Base-by-base conservation (phyloP, 805 yeast species). In the Yamadazyma sp. region DNA sequence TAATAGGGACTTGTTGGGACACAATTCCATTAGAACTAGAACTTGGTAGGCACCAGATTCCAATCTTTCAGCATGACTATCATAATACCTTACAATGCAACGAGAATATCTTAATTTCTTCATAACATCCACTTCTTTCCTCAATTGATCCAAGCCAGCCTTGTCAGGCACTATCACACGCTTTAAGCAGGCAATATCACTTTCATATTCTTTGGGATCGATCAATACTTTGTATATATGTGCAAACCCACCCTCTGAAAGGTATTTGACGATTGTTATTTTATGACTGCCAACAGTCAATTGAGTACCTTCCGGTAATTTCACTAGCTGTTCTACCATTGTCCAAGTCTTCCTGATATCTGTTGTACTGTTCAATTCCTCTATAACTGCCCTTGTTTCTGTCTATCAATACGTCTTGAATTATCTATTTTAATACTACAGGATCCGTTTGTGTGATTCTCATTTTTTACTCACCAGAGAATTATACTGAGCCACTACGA, bases 21-120 rank as follows among this genome's bases (percentile, higher is more conserved):
- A 91, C 49, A 82, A 75, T 58, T 91, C 98, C 98, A 91, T 93
- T 45, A 91, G 68, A 27, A 91, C 77, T 36, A 91, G 68, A 7
- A 93, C 97, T 60, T 91, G 98, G 56, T 86, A 93, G 1, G 70
- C 52, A 2, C 74, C 66, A 31, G 66, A 55, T 3, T 62, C 65
- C 20, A 75, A 51, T 36, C 86, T 65, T 27, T 82, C 78, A 1
- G 94, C 93, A 52, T 82, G 81, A 2, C 89, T 82, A 53, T 85
- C 94, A 48, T 71, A 81, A 50, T 82, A 82, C 40, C 70, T 70
- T 19, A 84, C 93, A 33, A 82, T 77, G 44, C 75, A 70, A 18
- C 76, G 62, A 28, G 79, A 75, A 11, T 70, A 66, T 14, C 74
- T 62, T 36, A 85, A 57, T 33, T 73, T 65, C 49, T 83, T 74